Evolutionary conservation across 148 eudicot genomes (phyloP).

Genomic region (Vaccinium macrocarpon): DNA sequence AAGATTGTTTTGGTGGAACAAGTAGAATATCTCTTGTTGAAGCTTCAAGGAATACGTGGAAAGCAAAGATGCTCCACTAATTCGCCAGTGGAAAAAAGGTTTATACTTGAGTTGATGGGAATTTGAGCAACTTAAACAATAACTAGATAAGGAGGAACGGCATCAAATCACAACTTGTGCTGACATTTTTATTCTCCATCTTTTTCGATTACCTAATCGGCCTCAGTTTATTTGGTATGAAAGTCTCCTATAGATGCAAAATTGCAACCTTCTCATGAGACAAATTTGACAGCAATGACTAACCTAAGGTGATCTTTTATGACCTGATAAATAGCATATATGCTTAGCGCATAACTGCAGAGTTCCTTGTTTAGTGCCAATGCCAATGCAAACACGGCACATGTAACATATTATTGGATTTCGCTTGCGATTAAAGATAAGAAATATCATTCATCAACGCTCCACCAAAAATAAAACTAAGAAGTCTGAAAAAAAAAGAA

Average conservation of each 20-base stretch:
- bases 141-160: background rate
- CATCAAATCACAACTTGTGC: constrained; percentile 4
- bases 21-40: background rate
- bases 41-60: background rate
- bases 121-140: constrained; percentile 5
- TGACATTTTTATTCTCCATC: constrained; percentile 6
- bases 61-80: constrained; percentile 1
- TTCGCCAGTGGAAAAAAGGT: background rate
- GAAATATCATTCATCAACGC: background rate
- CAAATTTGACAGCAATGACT: background rate
- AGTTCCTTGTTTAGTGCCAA: background rate
- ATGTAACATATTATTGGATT: background rate
- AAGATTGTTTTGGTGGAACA: background rate
- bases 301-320: background rate
- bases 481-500: background rate
- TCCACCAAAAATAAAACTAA: background rate
- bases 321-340: background rate
- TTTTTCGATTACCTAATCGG: background rate
- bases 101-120: background rate
- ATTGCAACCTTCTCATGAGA: background rate
- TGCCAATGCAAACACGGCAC: background rate
- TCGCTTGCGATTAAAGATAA: background rate
- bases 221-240: background rate
- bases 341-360: background rate
- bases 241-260: background rate